Percentiles rank a stretch among this genome's conserved stretches.
phyloP scores from a whole-genome alignment of 306 rosid genomes.

The Amphicarpaea edgeworthii region DNA sequence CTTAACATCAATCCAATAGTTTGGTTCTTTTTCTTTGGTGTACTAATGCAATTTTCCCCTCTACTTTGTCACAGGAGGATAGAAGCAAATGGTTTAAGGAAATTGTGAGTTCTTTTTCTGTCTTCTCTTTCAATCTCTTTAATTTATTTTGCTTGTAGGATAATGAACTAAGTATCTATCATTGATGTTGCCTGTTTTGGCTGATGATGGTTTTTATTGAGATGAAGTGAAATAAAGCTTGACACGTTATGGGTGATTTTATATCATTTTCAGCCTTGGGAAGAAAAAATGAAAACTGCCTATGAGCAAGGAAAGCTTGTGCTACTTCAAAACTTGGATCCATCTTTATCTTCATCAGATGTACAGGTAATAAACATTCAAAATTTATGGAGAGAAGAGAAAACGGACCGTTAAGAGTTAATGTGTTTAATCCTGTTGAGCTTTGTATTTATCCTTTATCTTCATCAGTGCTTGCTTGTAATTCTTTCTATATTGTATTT shows the following conservation, averaged over 20 bases:
- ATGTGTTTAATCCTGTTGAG: not conserved
- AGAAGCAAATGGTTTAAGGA: constrained; percentile 79
- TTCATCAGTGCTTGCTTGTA: not conserved
- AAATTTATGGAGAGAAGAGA: constrained; percentile 21
- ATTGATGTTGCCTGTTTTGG: constrained; percentile 11
- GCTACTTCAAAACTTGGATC: constrained; percentile 86
- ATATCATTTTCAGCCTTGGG: constrained; percentile 78
- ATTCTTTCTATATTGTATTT: constrained; percentile 21
- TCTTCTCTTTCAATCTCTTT: constrained; percentile 31
- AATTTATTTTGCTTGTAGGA: constrained; percentile 8
- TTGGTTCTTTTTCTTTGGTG: constrained; percentile 5
- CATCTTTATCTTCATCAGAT: constrained; percentile 70
- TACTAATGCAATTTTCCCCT: constrained; percentile 54
- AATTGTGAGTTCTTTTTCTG: constrained; percentile 69
- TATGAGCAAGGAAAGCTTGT: constrained; percentile 73
- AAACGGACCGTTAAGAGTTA: not conserved
- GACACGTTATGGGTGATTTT: constrained; percentile 36
- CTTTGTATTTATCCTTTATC: too few relatives aligned
- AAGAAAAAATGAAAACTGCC: constrained; percentile 70
- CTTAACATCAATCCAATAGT: constrained; percentile 20
- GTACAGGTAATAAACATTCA: constrained; percentile 72
- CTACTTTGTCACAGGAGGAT: constrained; percentile 82
- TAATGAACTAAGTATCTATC: constrained; percentile 23
- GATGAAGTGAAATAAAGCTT: constrained; percentile 9
- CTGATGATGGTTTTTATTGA: constrained; percentile 5